Base-by-base conservation (phyloP, 345 rosid genomes). In the Viola odorata region DNA sequence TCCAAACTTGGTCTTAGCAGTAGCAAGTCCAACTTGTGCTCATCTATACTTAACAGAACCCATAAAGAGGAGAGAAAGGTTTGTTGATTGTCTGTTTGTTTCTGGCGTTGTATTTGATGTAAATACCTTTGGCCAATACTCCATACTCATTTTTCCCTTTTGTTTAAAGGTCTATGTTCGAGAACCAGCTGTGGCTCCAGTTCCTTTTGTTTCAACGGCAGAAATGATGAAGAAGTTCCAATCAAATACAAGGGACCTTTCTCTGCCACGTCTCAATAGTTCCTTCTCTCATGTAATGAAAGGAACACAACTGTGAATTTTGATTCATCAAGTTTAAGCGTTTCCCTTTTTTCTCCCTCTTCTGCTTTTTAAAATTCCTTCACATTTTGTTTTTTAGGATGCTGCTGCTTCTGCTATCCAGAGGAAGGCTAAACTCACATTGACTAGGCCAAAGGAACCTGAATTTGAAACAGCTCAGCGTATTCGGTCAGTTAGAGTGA, bases 401-500 rank as follows among this genome's bases (percentile, higher is more conserved):
- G 66, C 1, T 73, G 71, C 58, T 70, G 48, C 39, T 62, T 59
- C 44, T 68, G 10, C 61, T 55, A 10, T 69, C 60, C 86, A 77
- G 90, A 61, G 65, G 61, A 86, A 80, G 70, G 75, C 90, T 61
- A 78, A 68, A 75, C 90, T 94, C 64, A 82, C 80, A 59, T 77
- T 94, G 77, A 94, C 99, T 51, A 88, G 83, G 77, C 99, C 97
- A 0, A 90, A 88, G 80, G 97, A 90, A 63, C 99, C 97, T 5
- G 99, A 86, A 39, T 67, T 94, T 59, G 97, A 83, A 81, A 91
- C 99, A 67, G 64, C 92, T 62, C 99, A 94, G 72, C 75, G 99
- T 16, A 80, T 79, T 62, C 97, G 97, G 41, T 69, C 86, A 10
- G 86, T 86, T 51, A 84, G 53, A 74, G 69, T 86, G 62, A 95